Evolutionary conservation across 805 yeast species (phyloP), one percentile per base, ranked within the genome.

Genomic region (Lipomyces chichibuensis): DNA sequence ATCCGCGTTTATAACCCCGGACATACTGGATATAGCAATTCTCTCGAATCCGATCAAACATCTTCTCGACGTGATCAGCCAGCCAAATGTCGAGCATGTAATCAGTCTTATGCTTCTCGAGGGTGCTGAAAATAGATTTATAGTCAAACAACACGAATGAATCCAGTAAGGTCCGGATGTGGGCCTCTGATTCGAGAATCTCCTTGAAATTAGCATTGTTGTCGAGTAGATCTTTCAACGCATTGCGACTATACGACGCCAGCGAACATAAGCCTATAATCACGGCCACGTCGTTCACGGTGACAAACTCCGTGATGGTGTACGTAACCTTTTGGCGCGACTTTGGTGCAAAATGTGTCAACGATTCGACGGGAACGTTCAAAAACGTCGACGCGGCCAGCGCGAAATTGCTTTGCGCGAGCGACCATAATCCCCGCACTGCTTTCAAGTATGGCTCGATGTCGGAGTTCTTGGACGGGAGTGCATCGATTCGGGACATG

Each of bases 21-120:
- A 69, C 67, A 53, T 67, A 69, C 53, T 69, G 71, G n/a, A 46
- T 62, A 52, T 67, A 66, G 64, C 71, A 67, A 43, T 67, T 69
- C 43, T 69, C 68, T 8, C 71, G 43, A 29, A 69, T 69, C 49
- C 35, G 52, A 9, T 32, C 57, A 57, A 61, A 68, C 27, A 69
- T 56, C 29, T 35, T 23, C 20, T 35, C 53, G 23, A 60, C 68
- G 46, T 69, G 71, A 29, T 64, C 68, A 6, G 66, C 53, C 17
- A 69, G 64, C 67, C 67, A 69, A 1, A 67, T 57, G 37, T 69
- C 71, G 55, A 69, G 67, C 60, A 57, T 5, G 61, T 64, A 69
- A 35, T 64, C 70, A 20, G 29, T 46, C 52, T 53, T 54, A 35
- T 67, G 64, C 17, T 57, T 29, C 29, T 68, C 68, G 5, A 69